Base-by-base conservation (phyloP, 495 filamentous ascomycete species). In the Aspergillus cristatus region DNA sequence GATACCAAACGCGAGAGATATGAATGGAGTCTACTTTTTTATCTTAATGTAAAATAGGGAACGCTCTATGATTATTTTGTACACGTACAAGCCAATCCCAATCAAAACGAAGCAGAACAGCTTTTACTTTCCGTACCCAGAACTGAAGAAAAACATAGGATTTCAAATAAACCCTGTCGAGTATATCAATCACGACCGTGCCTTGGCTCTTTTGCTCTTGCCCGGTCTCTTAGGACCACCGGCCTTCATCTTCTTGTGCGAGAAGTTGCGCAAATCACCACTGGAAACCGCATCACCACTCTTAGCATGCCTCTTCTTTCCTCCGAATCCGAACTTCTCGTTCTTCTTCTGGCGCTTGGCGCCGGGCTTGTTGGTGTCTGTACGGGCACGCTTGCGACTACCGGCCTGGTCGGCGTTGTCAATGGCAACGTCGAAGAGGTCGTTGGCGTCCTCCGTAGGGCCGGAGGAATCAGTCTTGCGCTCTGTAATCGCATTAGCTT, bases 371-470 rank as follows among this genome's bases (percentile, higher is more conserved):
- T 64, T 58, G 24, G 57, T 60, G 8, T 46, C 46, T 26, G 32
- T 33, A 38, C 54, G 59, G 31, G 44, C 50, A 32, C 54, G 55
- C 47, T 65, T 62, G 43, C 61, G 64, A 18, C 53, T 40, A 39
- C 68, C 70, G 32, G 64, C 62, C 33, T 72, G 65, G 32, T 75
- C 67, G 38, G 82, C 79, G 32, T 89, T 79, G 45, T 98, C 91
- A 35, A 98, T 79, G 37, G 81, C 86, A 11, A 98, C 80, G 58
- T 96, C 89, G 67, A 98, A 98, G 48, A 96, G 75, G 55, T 96
- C 86, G 29, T 80, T 80, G 33, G 62, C 42, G 51, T 95, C 88
- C 41, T 79, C 76, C 7, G 79, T 78, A 42, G 72, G 65, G 32
- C 67, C 70, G 28, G 67, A 65, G 48, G 79, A 75, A 40, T 79